phyloP scores from a whole-genome alignment of 768 basidiomycete genomes.

The Suillus alpinus region DNA sequence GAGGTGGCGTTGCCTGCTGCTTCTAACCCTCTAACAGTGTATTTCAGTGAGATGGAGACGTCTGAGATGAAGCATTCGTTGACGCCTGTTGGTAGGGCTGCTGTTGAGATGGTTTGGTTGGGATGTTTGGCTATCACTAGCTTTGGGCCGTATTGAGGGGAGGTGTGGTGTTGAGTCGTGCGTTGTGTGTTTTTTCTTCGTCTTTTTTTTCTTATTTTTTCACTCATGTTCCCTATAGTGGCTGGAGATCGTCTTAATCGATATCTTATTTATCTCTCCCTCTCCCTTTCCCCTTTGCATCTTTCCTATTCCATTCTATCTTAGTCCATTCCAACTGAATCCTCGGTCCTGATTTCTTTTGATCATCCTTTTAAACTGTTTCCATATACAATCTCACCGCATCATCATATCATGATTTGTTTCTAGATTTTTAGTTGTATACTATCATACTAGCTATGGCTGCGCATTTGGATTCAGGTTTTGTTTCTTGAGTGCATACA shows the following conservation, averaged over 20 bases:
- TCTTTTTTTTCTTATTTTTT: not conserved
- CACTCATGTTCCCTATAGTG: not conserved
- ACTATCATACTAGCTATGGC: not conserved
- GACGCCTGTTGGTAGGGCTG: constrained; percentile 48
- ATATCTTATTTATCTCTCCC: not conserved
- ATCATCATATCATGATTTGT: not conserved
- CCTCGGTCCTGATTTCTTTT: not conserved
- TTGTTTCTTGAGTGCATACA: not conserved
- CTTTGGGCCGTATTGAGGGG: constrained; percentile 26
- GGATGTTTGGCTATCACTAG: constrained; percentile 50
- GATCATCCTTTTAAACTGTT: not conserved
- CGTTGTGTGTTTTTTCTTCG: constrained; percentile 8
- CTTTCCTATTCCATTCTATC: not conserved
- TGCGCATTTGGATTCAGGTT: not conserved
- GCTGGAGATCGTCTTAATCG: not conserved
- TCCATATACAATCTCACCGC: constrained; percentile 2
- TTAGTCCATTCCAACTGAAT: not conserved
- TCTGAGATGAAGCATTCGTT: constrained; percentile 40
- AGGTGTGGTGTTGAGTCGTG: not conserved
- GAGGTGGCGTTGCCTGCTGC: constrained; percentile 10
- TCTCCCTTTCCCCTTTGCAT: not conserved
- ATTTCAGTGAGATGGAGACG: constrained; percentile 34
- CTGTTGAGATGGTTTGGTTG: constrained; percentile 54
- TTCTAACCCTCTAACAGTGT: not conserved
- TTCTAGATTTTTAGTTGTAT: not conserved